A percentile compares a stretch with the other conserved stretches of the same genome.
Evolutionary conservation across 805 yeast genomes (phyloP).

Genomic region (Sugiyamaella mastotermitis): DNA sequence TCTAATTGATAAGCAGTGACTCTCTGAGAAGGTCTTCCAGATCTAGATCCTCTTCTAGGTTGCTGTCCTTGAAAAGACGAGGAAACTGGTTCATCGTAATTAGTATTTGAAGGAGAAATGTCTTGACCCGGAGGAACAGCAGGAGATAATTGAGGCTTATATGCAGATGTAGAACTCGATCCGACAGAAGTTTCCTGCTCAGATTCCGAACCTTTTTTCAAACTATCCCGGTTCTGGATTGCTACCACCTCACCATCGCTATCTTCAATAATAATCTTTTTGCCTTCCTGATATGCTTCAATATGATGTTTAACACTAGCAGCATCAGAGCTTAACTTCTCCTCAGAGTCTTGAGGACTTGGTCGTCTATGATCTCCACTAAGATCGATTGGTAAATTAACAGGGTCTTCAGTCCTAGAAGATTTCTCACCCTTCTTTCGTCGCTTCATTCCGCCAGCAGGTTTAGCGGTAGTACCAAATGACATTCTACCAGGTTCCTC

Average conservation of each 20-base stretch:
- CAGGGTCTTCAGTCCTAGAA: slow-evolving; percentile 20
- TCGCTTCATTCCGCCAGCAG: slow-evolving; percentile 24
- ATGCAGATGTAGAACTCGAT: background rate
- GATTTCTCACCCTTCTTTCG: slow-evolving; percentile 22
- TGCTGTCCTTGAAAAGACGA: slow-evolving; percentile 1
- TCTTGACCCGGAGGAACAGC: background rate
- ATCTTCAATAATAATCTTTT: slow-evolving; percentile 69
- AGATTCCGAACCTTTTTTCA: slow-evolving; percentile 1
- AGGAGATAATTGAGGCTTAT: background rate
- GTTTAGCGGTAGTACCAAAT: slow-evolving; percentile 13
- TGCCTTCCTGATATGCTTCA: slow-evolving; percentile 64
- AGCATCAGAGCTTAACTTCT: slow-evolving; percentile 15
- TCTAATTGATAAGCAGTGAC: slow-evolving; percentile 75
- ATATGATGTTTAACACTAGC: too few species aligned
- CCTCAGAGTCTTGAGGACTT: slow-evolving; percentile 19
- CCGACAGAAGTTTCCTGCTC: slow-evolving; percentile 7
- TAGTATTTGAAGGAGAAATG: background rate
- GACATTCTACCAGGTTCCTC: slow-evolving; percentile 33
- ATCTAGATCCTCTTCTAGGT: background rate
- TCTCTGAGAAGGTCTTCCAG: slow-evolving; percentile 19
- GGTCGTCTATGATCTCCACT: slow-evolving; percentile 14
- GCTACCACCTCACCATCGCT: slow-evolving; percentile 74
- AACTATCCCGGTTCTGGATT: slow-evolving; percentile 38
- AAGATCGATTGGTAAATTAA: slow-evolving; percentile 19
- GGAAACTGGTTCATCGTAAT: background rate